These are phyloP conservation scores for Rhododendron simsii DNA, from an alignment of 148 eudicot species.

Conservation along the genomic window DNA sequence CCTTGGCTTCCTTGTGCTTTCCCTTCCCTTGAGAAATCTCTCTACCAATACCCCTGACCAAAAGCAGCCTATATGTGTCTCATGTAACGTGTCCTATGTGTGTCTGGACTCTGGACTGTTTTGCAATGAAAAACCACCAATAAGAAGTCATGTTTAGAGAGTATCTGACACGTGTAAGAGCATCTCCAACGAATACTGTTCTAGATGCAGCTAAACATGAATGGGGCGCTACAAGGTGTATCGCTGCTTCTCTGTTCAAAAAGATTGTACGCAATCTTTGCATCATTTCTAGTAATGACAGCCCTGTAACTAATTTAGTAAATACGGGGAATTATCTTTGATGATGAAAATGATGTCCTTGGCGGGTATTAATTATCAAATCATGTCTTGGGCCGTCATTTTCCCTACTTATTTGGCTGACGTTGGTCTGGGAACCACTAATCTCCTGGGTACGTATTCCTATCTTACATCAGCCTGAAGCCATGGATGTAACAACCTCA, in stretches of 20 bases:
- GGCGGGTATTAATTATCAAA: too few species aligned
- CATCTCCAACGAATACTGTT: neutral
- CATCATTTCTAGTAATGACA: neutral
- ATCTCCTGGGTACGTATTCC: neutral
- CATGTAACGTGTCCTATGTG: neutral
- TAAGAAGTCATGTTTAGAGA: neutral
- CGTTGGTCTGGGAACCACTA: neutral
- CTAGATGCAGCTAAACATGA: neutral
- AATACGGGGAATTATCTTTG: neutral
- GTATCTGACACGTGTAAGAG: neutral
- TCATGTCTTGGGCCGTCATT: too few species aligned
- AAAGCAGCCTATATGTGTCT: neutral
- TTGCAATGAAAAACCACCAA: neutral
- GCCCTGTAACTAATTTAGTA: neutral
- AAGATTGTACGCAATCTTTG: neutral
- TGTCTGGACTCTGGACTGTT: neutral
- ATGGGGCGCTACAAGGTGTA: neutral
- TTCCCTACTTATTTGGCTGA: neutral
- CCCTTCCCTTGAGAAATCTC: neutral
- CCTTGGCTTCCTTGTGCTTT: neutral
- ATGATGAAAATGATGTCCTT: neutral
- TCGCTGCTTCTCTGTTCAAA: neutral
- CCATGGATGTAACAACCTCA: neutral
- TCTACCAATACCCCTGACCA: neutral
- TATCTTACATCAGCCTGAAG: neutral